Evolutionary conservation across 2,329 filamentous ascomycete species (phyloP), one percentile per base, ranked within the genome.

Genomic region (Cladophialophora exuberans): DNA sequence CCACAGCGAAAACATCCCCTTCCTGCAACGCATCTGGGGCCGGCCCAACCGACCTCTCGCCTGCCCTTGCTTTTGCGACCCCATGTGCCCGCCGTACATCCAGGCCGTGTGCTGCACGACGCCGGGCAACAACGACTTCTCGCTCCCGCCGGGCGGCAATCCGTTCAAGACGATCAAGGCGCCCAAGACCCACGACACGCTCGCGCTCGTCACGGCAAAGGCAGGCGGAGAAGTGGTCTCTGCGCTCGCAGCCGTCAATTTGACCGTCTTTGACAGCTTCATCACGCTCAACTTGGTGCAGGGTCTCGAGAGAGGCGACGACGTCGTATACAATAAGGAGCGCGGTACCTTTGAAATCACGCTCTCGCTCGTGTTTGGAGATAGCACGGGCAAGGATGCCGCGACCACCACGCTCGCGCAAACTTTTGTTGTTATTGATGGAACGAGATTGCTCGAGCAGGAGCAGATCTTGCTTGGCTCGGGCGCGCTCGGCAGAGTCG

Each of bases 291-390:
- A 60, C 26, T 28, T 60, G 20, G 58, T 60, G n/a, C 35, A 36
- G 7, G 54, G 58, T 3, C 43, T 60, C 9, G 36, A 42, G 15
- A 35, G 58, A 4, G 25, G n/a, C 23, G 25, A 20, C 30, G 58
- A 60, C 36, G 39, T 60, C 28, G n/a, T n/a, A 3, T 25, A 36
- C 22, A 48, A 52, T 25, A 13, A 30, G 10, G 42, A 44, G 1
- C n/a, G 10, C 6, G 41, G 87, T 72, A 97, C 97, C 69, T 97
- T 97, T 65, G 92, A 97, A 72, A 87, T 97, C 23, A 84, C 97
- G 71, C 91, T 92, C 4, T 91, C 96, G 65, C 88, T 96, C 5
- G 80, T 97, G 44, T 78, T 97, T 43, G 78, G 96, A 56, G 88
- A 89, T 2, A 85, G 97, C 51, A 93, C 96, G 81, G 88, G 86